Conservation (phyloP, 805 yeast species). For the Schwanniomyces sp. region DNA sequence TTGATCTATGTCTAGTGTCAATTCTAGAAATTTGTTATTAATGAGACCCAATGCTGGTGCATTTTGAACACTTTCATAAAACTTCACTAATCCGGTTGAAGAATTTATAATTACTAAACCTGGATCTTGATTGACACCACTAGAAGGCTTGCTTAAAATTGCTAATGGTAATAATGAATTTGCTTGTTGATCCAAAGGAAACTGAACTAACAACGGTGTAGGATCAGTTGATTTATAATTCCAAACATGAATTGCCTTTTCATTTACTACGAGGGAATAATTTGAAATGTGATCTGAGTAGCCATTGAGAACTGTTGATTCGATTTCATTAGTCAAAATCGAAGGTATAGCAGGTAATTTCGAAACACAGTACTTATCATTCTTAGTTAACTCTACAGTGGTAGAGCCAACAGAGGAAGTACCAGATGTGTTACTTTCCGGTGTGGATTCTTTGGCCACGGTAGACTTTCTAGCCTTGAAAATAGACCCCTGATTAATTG, state of each 20-base stretch:
- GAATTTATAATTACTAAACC: constrained; percentile 71
- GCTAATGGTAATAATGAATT: constrained; percentile 47
- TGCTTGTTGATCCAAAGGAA: constrained; percentile 35
- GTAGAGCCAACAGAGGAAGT: background rate
- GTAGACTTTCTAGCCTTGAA: constrained; percentile 14
- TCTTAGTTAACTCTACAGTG: constrained; percentile 52
- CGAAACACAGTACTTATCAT: constrained; percentile 56
- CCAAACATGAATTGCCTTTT: constrained; percentile 65
- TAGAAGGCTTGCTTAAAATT: constrained; percentile 55
- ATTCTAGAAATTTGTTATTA: constrained; percentile 42
- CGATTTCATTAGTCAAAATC: constrained; percentile 18
- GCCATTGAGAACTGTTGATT: constrained; percentile 30
- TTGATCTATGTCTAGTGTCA: constrained; percentile 36
- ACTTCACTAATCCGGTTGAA: constrained; percentile 56
- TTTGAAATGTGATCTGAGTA: constrained; percentile 47
- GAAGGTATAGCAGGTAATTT: constrained; percentile 58
- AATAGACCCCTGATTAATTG: constrained; percentile 8
- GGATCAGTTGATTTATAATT: constrained; percentile 60
- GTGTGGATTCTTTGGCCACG: background rate
- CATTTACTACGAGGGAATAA: constrained; percentile 50
- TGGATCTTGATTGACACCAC: constrained; percentile 52
- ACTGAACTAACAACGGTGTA: constrained; percentile 56
- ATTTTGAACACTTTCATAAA: constrained; percentile 72
- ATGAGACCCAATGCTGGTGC: constrained; percentile 66
- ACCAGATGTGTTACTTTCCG: background rate